Base-by-base conservation (phyloP, 306 rosid species). In the Sindora glabra region DNA sequence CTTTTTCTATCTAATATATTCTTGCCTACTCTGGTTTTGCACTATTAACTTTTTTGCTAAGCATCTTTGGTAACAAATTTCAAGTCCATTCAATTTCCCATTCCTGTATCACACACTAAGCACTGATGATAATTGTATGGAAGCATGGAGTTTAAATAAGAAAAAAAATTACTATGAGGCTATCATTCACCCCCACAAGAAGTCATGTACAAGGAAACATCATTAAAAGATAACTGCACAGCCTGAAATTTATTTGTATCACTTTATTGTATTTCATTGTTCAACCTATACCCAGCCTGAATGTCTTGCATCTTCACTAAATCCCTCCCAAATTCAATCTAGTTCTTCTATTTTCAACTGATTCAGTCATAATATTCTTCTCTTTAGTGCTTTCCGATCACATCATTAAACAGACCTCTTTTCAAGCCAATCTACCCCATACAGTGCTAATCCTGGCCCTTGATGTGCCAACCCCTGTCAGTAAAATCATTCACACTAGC, bases 381-480 rank as follows among this genome's bases (percentile, higher is more conserved):
- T 29, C 14, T 6, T 26, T 3, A n/a, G n/a, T n/a, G n/a, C n/a
- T n/a, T n/a, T n/a, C n/a, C n/a, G n/a, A n/a, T n/a, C n/a, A n/a
- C n/a, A n/a, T n/a, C n/a, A n/a, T n/a, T n/a, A n/a, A n/a, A n/a
- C n/a, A n/a, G 25, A 22, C 24, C 16, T 16, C 11, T 21, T 49
- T 29, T 37, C 40, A 10, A 10, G 40, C 2, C n/a, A 34, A 9
- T 10, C 40, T 22, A 56, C 19, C 48, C n/a, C n/a, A 37, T 24
- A 23, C 41, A 53, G 52, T 25, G 16, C 67, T 24, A 50, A 65
- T n/a, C 53, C 57, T n/a, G n/a, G n/a, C n/a, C n/a, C n/a, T n/a
- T n/a, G n/a, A n/a, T n/a, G n/a, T 18, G 29, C 4, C 36, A 38
- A n/a, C 61, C 4, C n/a, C n/a, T 49, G 13, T 47, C 53, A 47